Evolutionary conservation across 805 yeast genomes (phyloP).

Genomic region (Ogataea saltuana): DNA sequence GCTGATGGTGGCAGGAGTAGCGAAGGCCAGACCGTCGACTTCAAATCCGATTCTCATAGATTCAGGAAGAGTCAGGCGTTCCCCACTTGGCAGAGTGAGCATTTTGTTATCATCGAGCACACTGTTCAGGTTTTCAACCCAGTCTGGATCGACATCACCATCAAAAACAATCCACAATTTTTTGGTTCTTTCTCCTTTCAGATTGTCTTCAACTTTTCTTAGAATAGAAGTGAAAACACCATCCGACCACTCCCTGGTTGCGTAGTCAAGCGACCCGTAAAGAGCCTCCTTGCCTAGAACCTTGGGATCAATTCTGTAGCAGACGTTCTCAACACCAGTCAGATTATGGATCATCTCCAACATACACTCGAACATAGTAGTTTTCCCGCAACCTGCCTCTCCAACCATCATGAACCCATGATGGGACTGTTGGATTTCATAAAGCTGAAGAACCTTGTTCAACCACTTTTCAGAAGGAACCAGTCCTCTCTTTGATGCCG

Average conservation of each 20-base stretch:
- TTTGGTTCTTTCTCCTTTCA: constrained; percentile 57
- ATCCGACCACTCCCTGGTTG: constrained; percentile 91
- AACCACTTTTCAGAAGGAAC: constrained; percentile 44
- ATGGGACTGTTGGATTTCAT: constrained; percentile 58
- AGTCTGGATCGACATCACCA: constrained; percentile 90
- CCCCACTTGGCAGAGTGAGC: constrained; percentile 87
- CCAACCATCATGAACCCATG: constrained; percentile 87
- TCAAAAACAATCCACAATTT: constrained; percentile 82
- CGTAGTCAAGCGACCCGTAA: constrained; percentile 68
- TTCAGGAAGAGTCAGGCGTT: constrained; percentile 65
- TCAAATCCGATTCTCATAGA: constrained; percentile 75
- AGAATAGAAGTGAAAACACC: constrained; percentile 75
- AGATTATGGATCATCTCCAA: constrained; percentile 43
- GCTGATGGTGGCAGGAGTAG: constrained; percentile 91
- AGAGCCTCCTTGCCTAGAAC: constrained; percentile 64
- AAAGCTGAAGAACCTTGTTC: constrained; percentile 59
- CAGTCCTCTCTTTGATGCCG: constrained; percentile 38
- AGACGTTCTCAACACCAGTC: constrained; percentile 37
- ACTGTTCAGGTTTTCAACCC: constrained; percentile 91
- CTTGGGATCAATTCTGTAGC: constrained; percentile 69
- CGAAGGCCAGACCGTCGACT: constrained; percentile 59
- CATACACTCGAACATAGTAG: constrained; percentile 52
- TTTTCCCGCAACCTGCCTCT: constrained; percentile 71
- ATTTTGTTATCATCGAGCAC: constrained; percentile 85
- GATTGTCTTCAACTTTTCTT: constrained; percentile 54